phyloP scores from a whole-genome alignment of 108 stramenopile genomes.

The Pseudonitzschia pungens region DNA sequence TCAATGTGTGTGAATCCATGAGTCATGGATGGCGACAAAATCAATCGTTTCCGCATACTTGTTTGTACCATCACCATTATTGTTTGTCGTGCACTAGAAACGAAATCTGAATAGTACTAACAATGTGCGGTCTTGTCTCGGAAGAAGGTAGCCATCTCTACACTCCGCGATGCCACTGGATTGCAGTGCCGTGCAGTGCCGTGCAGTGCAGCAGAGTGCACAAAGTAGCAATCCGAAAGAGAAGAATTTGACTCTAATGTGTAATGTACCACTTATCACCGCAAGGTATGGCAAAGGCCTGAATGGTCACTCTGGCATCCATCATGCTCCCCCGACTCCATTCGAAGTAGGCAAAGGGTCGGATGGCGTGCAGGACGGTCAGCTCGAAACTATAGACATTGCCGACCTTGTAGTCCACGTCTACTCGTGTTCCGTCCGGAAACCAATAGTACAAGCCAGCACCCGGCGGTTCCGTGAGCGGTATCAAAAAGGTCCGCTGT shows the following conservation, averaged over 20 bases:
- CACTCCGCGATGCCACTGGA: too few species aligned
- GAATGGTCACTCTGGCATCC: constrained; percentile 10
- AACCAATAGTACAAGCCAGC: constrained; percentile 14
- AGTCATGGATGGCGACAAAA: too few species aligned
- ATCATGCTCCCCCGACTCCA: constrained; percentile 13
- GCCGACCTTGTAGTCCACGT: constrained; percentile 11
- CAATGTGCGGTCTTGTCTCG: too few species aligned
- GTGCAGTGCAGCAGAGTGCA: too few species aligned
- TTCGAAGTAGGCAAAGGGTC: constrained; percentile 12
- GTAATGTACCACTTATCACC: constrained; percentile 16
- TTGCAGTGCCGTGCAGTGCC: too few species aligned
- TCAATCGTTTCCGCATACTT: too few species aligned
- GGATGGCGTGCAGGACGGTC: constrained; percentile 8
- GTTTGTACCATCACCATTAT: too few species aligned
- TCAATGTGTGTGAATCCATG: too few species aligned
- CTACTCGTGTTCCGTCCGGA: neutral
- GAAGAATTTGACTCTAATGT: neutral
- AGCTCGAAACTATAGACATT: constrained; percentile 15
- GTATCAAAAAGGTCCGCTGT: constrained; percentile 13
- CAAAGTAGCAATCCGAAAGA: too few species aligned
- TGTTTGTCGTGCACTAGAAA: too few species aligned
- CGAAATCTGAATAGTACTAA: too few species aligned
- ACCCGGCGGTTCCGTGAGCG: constrained; percentile 11
- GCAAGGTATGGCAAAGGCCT: constrained; percentile 13
- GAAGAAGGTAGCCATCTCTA: too few species aligned